A percentile compares a stretch with the other conserved stretches of the same genome.
Conservation (phyloP, 2,329 filamentous ascomycete genomes). For the Exserohilum turcica region DNA sequence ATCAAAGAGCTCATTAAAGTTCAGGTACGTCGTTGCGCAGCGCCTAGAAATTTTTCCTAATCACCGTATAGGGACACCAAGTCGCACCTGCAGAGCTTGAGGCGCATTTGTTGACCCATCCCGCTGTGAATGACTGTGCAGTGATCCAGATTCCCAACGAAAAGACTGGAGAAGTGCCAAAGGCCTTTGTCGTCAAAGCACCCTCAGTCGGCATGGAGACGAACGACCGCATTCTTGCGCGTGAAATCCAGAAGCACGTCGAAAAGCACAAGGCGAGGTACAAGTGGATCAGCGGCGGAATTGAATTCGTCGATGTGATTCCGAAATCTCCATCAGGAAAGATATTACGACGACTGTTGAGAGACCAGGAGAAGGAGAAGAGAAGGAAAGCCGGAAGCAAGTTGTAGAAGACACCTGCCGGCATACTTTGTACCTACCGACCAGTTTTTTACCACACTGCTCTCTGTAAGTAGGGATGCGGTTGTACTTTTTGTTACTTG, state of each 20-base stretch:
- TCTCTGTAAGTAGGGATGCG: not conserved
- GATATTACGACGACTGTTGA: constrained; percentile 66
- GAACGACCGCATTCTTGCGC: constrained; percentile 54
- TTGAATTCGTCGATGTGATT: constrained; percentile 57
- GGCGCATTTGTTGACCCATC: constrained; percentile 76
- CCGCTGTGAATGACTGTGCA: constrained; percentile 75
- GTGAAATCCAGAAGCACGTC: constrained; percentile 63
- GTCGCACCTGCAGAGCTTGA: constrained; percentile 84
- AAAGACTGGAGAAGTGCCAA: constrained; percentile 65
- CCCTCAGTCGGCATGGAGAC: constrained; percentile 58
- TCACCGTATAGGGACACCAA: constrained; percentile 67
- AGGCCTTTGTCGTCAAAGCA: constrained; percentile 67
- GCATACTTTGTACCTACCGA: no score
- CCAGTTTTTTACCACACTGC: not conserved
- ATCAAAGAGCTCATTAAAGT: constrained; percentile 81
- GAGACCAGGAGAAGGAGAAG: constrained; percentile 74
- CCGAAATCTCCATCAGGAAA: constrained; percentile 68
- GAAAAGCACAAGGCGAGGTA: constrained; percentile 65
- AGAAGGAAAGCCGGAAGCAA: constrained; percentile 69
- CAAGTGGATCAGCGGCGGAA: constrained; percentile 66
- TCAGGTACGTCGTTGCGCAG: constrained; percentile 59
- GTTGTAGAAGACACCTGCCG: constrained; percentile 56
- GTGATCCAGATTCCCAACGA: constrained; percentile 76
- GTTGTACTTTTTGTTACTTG: not conserved
- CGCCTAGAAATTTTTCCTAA: not conserved